Percentiles rank a stretch among this genome's conserved stretches.
phyloP scores from a whole-genome alignment of 108 stramenopile species.

The Parietichytrium sp. region DNA sequence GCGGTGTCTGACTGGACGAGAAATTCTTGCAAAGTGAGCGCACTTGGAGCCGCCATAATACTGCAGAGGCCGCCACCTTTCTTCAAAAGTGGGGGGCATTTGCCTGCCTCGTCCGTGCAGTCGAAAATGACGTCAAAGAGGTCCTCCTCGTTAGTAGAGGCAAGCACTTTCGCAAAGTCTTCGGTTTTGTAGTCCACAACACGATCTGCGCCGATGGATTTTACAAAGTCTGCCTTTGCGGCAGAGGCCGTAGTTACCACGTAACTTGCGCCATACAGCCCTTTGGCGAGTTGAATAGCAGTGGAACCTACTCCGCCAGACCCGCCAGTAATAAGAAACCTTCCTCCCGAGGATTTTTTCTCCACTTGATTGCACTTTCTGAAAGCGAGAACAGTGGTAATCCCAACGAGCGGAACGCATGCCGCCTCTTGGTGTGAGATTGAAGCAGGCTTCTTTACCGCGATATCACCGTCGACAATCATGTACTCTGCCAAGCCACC shows the following conservation, averaged over 20 bases:
- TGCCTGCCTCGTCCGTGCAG: constrained; percentile 40
- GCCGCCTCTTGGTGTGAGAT: background rate
- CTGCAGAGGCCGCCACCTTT: constrained; percentile 16
- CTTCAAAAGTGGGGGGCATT: background rate
- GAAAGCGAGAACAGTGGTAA: constrained; percentile 30
- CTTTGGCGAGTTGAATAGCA: constrained; percentile 43
- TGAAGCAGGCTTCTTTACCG: background rate
- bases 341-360: background rate
- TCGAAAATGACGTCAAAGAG: constrained; percentile 34
- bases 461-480: background rate
- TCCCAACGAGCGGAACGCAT: constrained; percentile 38
- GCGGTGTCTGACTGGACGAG: constrained; percentile 4
- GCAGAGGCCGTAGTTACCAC: constrained; percentile 11
- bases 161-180: constrained; percentile 21
- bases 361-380: background rate
- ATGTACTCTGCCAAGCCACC: constrained; percentile 9
- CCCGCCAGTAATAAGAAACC: background rate
- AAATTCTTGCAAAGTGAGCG: background rate
- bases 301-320: constrained; percentile 36
- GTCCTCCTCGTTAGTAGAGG: background rate
- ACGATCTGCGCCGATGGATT: constrained; percentile 26
- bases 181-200: constrained; percentile 35
- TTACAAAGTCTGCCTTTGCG: constrained; percentile 28
- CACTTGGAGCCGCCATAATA: constrained; percentile 32
- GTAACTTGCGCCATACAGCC: background rate